These are phyloP conservation scores for Pleurotus tuoliensis DNA, from an alignment of 768 basidiomycete species.

Conservation along the genomic window DNA sequence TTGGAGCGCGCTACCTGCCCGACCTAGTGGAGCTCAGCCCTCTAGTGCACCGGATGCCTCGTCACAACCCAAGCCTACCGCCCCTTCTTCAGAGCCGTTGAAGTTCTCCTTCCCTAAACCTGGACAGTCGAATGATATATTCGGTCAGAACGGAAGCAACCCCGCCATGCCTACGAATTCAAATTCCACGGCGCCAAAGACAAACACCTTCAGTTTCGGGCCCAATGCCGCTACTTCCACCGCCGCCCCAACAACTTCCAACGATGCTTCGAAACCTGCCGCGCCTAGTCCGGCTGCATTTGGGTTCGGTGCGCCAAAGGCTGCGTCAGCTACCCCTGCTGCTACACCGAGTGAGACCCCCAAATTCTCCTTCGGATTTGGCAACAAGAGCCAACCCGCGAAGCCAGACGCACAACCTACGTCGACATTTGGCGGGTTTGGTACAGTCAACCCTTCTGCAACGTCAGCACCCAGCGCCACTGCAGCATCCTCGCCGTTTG, in stretches of 20 bases:
- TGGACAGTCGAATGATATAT: slow-evolving; percentile 1
- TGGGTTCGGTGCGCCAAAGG: slow-evolving; percentile 9
- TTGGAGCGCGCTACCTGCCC: background rate
- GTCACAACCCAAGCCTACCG: background rate
- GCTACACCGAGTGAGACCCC: background rate
- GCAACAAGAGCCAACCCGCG: background rate
- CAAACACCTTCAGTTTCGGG: slow-evolving; percentile 4
- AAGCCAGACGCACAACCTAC: background rate
- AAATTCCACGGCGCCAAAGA: slow-evolving; percentile 7
- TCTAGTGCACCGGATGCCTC: background rate
- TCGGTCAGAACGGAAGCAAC: background rate
- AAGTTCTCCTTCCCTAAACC: slow-evolving; percentile 5
- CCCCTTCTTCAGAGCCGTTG: background rate
- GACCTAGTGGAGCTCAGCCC: slow-evolving; percentile 3
- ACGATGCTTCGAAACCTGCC: background rate
- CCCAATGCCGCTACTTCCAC: background rate
- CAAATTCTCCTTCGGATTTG: slow-evolving; percentile 5
- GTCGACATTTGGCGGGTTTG: background rate
- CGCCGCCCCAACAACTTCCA: background rate
- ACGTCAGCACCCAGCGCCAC: background rate
- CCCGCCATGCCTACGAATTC: too few relatives aligned
- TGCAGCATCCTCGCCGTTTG: background rate
- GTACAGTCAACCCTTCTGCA: background rate
- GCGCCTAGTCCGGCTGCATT: slow-evolving; percentile 11
- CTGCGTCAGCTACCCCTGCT: slow-evolving; percentile 11